These are phyloP conservation scores for Neckera pumila DNA, from an alignment of 225 moss, liverwort and hornwort genomes.

Conservation along the genomic window DNA sequence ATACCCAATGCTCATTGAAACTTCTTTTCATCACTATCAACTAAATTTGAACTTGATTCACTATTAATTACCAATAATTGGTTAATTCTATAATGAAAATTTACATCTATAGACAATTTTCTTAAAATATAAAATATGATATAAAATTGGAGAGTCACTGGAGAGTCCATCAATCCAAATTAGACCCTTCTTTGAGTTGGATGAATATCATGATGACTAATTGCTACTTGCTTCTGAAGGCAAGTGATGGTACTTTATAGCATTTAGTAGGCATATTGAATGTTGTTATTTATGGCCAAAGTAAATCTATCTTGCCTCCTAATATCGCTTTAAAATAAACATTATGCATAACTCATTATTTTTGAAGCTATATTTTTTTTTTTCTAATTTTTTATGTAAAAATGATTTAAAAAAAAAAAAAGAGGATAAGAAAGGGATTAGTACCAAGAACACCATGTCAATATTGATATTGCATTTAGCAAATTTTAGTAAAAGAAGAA, in stretches of 20 bases:
- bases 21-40: not conserved
- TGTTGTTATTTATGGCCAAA: not conserved
- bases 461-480: not conserved
- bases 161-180: not conserved
- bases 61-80: not conserved
- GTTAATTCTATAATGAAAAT: not conserved
- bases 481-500: not conserved
- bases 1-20: not conserved
- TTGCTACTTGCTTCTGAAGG: not conserved
- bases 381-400: not conserved
- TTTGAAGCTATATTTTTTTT: not conserved
- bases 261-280: not conserved
- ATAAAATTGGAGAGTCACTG: not conserved
- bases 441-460: accelerated
- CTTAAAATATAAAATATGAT: not conserved
- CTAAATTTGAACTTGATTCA: not conserved
- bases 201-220: not conserved
- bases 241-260: not conserved
- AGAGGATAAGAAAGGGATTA: not conserved
- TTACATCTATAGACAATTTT: not conserved
- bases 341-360: accelerated
- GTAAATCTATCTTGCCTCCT: not conserved
- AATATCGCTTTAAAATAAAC: not conserved
- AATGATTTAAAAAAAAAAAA: not conserved
- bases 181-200: too few species aligned